Evolutionary conservation across 345 rosid species (phyloP).

Genomic region (Lenwebbia sp.): DNA sequence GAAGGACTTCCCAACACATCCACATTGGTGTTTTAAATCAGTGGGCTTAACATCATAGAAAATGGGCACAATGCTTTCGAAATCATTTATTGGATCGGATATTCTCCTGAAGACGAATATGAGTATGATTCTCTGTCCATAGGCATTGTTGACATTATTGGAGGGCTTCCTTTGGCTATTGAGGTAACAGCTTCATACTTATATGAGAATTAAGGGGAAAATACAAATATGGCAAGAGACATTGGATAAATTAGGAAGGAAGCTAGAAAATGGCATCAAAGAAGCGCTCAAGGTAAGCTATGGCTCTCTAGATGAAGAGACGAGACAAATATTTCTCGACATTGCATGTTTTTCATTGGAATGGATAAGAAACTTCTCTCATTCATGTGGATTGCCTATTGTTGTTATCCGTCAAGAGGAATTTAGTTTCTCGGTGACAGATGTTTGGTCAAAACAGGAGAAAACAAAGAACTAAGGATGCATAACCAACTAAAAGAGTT

Average conservation of each 20-base stretch:
- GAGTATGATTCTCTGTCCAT: neutral
- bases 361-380: neutral
- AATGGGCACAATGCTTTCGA: neutral
- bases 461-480: neutral
- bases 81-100: neutral
- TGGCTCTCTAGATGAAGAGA: neutral
- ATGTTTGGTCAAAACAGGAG: neutral
- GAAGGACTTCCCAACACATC: neutral
- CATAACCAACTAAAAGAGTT: neutral
- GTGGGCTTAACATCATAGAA: neutral
- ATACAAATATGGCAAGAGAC: constrained; percentile 1
- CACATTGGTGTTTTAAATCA: neutral
- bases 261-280: neutral
- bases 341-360: constrained; percentile 2
- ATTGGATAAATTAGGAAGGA: neutral
- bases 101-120: neutral
- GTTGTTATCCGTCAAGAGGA: neutral
- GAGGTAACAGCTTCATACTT: neutral
- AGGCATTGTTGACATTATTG: neutral
- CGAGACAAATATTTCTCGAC: neutral
- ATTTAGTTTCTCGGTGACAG: neutral
- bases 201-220: neutral
- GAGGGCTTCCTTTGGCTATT: constrained; percentile 5
- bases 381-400: neutral
- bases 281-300: neutral